A percentile compares a stretch with the other conserved stretches of the same genome.
Conservation (phyloP, 108 stramenopile genomes). For the Skeletonema costatum region DNA sequence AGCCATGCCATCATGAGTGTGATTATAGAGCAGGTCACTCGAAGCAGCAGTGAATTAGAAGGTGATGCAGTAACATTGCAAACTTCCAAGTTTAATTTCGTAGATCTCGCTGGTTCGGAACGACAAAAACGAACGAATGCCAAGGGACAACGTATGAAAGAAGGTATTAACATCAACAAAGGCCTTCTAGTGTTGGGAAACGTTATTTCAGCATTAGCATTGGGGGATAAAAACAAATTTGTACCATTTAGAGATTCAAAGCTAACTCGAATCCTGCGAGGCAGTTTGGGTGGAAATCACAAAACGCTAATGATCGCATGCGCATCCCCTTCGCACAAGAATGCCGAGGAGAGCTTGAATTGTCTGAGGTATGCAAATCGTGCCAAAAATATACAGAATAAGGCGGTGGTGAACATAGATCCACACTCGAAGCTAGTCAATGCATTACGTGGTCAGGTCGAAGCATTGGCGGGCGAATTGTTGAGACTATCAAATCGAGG, state of each 20-base stretch:
- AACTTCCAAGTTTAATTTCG: slow-evolving; percentile 70
- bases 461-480: slow-evolving; percentile 60
- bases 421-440: slow-evolving; percentile 55
- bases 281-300: slow-evolving; percentile 95
- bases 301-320: slow-evolving; percentile 98
- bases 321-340: slow-evolving; percentile 78
- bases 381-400: slow-evolving; percentile 81
- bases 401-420: slow-evolving; percentile 78
- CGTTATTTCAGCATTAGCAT: slow-evolving; percentile 94
- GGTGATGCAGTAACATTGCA: slow-evolving; percentile 49
- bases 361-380: slow-evolving; percentile 95
- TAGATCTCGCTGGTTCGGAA: slow-evolving; percentile 82
- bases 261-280: slow-evolving; percentile 87
- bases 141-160: slow-evolving; percentile 70
- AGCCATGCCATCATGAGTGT: slow-evolving; percentile 86
- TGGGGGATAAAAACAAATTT: slow-evolving; percentile 73
- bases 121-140: slow-evolving; percentile 62
- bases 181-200: slow-evolving; percentile 96
- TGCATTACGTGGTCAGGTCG: slow-evolving; percentile 48
- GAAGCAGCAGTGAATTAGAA: slow-evolving; percentile 12
- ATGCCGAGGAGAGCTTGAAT: slow-evolving; percentile 88
- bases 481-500: slow-evolving; percentile 43
- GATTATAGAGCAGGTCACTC: slow-evolving; percentile 70
- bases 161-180: slow-evolving; percentile 98
- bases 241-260: slow-evolving; percentile 97